Percentiles rank a stretch among this genome's conserved stretches.
Evolutionary conservation across 2,329 filamentous ascomycete species (phyloP).

Genomic region (Davidsoniella eucalypti): DNA sequence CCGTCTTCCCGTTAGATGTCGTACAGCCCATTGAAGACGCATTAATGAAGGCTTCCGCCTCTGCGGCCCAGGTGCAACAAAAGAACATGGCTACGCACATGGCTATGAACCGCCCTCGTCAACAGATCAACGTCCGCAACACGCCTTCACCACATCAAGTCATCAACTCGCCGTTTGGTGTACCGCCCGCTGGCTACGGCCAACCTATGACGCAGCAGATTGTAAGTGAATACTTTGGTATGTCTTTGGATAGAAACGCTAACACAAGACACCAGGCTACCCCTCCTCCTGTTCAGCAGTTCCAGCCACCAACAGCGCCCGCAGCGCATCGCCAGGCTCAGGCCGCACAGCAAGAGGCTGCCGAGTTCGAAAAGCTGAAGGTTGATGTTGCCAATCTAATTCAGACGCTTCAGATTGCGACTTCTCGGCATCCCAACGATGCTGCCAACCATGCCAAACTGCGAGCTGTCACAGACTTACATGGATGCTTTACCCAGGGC

Average conservation of each 20-base stretch:
- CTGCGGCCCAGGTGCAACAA: constrained; percentile 42
- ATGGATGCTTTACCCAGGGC: constrained; percentile 54
- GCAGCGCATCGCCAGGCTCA: not conserved
- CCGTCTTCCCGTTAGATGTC: constrained; percentile 76
- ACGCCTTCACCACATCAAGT: constrained; percentile 24
- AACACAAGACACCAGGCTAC: not conserved
- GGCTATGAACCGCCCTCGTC: too few species aligned
- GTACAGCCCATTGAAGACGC: constrained; percentile 89
- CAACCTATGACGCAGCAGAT: too few species aligned
- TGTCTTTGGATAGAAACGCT: too few species aligned
- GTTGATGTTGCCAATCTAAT: constrained; percentile 71
- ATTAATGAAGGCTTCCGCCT: constrained; percentile 61
- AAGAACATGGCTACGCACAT: constrained; percentile 21
- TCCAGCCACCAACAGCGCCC: not conserved
- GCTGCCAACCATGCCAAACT: constrained; percentile 59
- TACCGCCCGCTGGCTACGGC: not conserved
- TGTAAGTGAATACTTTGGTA: too few species aligned
- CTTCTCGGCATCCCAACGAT: constrained; percentile 62
- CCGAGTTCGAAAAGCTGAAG: constrained; percentile 59
- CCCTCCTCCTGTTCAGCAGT: not conserved
- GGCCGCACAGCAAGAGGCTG: constrained; percentile 13
- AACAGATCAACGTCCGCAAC: too few species aligned
- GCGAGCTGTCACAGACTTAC: constrained; percentile 71
- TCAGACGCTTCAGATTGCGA: constrained; percentile 52
- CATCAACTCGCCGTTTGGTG: not conserved